Base-by-base conservation (phyloP, 1,284 basidiomycete genomes). In the Porodaedalea pini region DNA sequence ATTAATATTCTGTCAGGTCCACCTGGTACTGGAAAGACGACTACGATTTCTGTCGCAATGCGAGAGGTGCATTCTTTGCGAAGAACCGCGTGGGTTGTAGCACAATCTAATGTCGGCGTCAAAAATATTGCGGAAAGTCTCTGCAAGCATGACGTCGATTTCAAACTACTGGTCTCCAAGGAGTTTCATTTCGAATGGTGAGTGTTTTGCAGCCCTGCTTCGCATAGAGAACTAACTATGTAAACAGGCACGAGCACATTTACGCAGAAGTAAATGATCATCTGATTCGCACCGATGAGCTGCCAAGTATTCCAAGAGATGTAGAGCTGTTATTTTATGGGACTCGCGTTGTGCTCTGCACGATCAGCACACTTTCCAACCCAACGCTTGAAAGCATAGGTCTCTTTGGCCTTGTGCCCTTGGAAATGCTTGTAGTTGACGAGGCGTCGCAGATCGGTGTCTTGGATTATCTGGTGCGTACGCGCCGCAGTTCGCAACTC, bases 101-200 rank as follows among this genome's bases (percentile, higher is more conserved):
- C 69, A 0, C 70, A 71, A 34, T 69, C 66, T 6, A 78, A 78
- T 43, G 77, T 78, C 19, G 77, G 74, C 0, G 75, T 78, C 4
- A 77, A 77, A 61, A 78, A 78, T 57, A 75, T 78, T 39, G 76
- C 75, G 0, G 69, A 75, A 61, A 72, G 67, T 8, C 65, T 80
- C 2, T 61, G 65, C 7, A 71, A 74, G 49, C 63, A 66, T 25
- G 59, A 62, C 0, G 67, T 79, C 4, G 62, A 71, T 36, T 80
- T 78, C 67, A 74, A 71, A 54, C 64, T 80, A 3, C 37, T 80
- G 7, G 77, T 80, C 1, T 77, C 78, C 1, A 72, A 75, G 47
- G 78, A 80, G 21, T 80, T 79, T 58, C 71, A 77, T 58, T 63
- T 69, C 11, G 78, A 76, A 65, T 79, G 78, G 78, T 78, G 34